Percentiles rank a stretch among this genome's conserved stretches.
Evolutionary conservation across 2,329 filamentous ascomycete genomes (phyloP).

Genomic region (Colletotrichum lentis): DNA sequence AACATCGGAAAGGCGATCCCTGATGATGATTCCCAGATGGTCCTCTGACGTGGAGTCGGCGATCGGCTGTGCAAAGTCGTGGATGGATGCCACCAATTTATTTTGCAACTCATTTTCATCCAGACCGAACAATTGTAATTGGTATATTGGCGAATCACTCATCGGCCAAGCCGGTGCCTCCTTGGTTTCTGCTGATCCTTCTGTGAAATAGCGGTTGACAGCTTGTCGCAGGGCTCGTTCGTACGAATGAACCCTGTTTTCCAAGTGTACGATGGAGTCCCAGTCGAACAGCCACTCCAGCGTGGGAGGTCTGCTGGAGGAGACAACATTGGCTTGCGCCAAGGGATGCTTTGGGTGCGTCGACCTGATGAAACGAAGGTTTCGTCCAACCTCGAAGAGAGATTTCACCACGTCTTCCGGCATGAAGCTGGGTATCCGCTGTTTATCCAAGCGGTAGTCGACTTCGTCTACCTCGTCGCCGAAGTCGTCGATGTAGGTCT

Average conservation of each 20-base stretch:
- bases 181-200: not conserved
- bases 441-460: constrained; percentile 69
- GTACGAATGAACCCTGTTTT: constrained; percentile 65
- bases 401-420: constrained; percentile 71
- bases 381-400: constrained; percentile 83
- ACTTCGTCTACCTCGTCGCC: constrained; percentile 64
- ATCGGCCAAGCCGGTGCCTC: not conserved
- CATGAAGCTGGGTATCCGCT: constrained; percentile 76
- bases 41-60: constrained; percentile 40
- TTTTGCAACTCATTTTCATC: constrained; percentile 57
- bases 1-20: constrained; percentile 46
- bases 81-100: constrained; percentile 61
- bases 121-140: constrained; percentile 59
- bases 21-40: constrained; percentile 39
- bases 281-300: constrained; percentile 77
- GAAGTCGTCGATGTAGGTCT: constrained; percentile 65
- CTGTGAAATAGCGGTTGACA: constrained; percentile 40
- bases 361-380: constrained; percentile 74
- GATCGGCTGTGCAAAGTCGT: constrained; percentile 51
- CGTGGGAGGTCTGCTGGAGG: constrained; percentile 60
- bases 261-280: constrained; percentile 71
- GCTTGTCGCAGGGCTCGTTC: constrained; percentile 53
- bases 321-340: constrained; percentile 59
- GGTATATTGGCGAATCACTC: constrained; percentile 31
- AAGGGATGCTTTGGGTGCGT: constrained; percentile 78